Evolutionary conservation across 1,284 basidiomycete genomes (phyloP).

Genomic region (Bjerkandera adusta): DNA sequence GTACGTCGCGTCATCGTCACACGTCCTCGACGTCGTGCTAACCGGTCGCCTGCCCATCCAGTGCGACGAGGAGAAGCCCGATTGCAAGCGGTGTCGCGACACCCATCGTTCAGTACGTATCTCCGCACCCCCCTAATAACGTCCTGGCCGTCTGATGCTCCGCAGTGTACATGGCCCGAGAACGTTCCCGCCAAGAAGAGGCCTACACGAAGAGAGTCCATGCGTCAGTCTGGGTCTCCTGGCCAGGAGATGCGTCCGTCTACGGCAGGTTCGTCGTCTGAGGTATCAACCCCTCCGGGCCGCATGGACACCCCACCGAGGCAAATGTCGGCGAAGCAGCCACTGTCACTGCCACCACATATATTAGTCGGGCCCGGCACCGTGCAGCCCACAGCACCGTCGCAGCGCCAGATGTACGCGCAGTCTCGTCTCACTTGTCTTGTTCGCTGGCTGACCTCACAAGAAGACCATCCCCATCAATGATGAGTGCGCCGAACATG

Average conservation of each 20-base stretch:
- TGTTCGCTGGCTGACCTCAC: neutral
- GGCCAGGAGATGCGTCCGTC: constrained; percentile 52
- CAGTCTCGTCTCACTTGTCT: neutral
- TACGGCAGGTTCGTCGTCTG: constrained; percentile 64
- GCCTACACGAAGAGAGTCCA: constrained; percentile 37
- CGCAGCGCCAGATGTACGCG: constrained; percentile 39
- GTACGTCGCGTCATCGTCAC: constrained; percentile 37
- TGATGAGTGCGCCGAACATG: neutral
- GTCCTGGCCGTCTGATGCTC: constrained; percentile 16
- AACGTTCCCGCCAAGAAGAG: constrained; percentile 63
- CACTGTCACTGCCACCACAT: constrained; percentile 46
- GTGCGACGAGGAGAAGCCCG: constrained; percentile 83
- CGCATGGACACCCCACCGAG: constrained; percentile 60
- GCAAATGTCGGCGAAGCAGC: constrained; percentile 48
- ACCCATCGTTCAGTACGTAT: constrained; percentile 69
- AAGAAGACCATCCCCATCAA: neutral
- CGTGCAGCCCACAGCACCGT: no score
- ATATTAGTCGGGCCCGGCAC: no score
- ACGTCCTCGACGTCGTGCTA: neutral
- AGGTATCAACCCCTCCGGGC: constrained; percentile 57
- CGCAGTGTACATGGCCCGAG: constrained; percentile 81
- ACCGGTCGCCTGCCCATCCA: constrained; percentile 27
- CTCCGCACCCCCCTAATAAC: constrained; percentile 3
- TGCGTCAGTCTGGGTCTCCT: constrained; percentile 35
- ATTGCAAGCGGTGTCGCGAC: constrained; percentile 76